These are phyloP conservation scores for Adansonia rubrostipa DNA, from an alignment of 441 rosid genomes.

Conservation along the genomic window DNA sequence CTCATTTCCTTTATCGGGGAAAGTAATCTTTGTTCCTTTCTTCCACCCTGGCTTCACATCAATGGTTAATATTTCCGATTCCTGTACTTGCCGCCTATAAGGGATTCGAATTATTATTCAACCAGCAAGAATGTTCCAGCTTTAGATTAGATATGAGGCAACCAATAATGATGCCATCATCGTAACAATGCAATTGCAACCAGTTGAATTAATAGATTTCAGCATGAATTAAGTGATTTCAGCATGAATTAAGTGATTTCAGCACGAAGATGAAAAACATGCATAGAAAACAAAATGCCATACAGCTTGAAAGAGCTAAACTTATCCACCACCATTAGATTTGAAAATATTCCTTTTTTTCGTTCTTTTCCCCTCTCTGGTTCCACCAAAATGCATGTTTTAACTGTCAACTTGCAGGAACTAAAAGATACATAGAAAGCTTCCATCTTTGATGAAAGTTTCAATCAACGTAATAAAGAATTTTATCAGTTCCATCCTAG, in stretches of 20 bases:
- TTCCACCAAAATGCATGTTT: conserved; percentile 8
- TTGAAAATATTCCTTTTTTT: background rate
- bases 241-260: no score
- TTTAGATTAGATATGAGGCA: background rate
- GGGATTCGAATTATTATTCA: conserved; percentile 14
- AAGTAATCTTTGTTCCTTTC: conserved; percentile 91
- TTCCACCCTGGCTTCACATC: conserved; percentile 98
- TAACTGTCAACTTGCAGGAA: background rate
- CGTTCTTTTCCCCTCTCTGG: background rate
- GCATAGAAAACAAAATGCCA: background rate
- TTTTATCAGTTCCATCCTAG: conserved; percentile 4
- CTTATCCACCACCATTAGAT: no score
- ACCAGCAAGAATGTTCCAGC: background rate
- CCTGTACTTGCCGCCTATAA: conserved; percentile 64
- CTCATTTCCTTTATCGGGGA: conserved; percentile 93
- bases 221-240: background rate
- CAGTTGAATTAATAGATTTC: background rate
- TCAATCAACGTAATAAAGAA: background rate
- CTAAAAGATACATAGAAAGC: background rate
- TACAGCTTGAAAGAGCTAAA: background rate
- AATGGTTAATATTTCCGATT: conserved; percentile 78
- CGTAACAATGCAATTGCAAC: background rate
- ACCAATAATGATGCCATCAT: background rate
- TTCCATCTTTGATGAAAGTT: background rate
- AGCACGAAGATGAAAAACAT: background rate